Evolutionary conservation across 2,329 filamentous ascomycete genomes (phyloP).

Genomic region (Pseudocercospora musae): DNA sequence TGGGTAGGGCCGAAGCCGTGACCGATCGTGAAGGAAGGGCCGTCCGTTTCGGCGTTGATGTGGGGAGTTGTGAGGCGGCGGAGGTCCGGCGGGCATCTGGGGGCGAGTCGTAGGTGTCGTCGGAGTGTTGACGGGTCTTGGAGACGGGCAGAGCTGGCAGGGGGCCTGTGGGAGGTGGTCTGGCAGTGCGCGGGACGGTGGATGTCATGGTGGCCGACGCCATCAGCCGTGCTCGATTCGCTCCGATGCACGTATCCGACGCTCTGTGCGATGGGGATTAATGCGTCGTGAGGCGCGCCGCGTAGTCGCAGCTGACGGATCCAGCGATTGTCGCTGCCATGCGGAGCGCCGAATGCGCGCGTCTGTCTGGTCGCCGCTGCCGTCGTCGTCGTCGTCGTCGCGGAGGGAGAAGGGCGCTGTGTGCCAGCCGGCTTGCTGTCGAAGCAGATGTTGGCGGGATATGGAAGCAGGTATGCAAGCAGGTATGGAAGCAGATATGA

Average conservation of each 20-base stretch:
- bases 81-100: conserved; percentile 25
- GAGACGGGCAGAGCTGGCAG: conserved; percentile 70
- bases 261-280: not conserved
- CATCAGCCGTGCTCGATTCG: conserved; percentile 6
- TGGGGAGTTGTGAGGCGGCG: conserved; percentile 31
- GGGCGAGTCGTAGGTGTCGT: conserved; percentile 49
- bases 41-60: conserved; percentile 34
- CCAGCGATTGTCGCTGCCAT: not conserved
- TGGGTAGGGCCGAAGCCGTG: conserved; percentile 54
- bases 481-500: too few relatives aligned
- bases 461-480: too few relatives aligned
- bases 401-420: not conserved
- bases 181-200: conserved; percentile 54
- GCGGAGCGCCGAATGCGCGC: not conserved
- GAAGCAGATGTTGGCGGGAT: not conserved
- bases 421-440: not conserved
- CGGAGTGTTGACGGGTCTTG: conserved; percentile 62
- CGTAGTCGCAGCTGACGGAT: not conserved
- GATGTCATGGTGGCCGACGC: conserved; percentile 24
- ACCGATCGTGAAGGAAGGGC: conserved; percentile 36
- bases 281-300: not conserved
- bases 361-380: not conserved
- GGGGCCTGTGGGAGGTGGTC: conserved; percentile 68
- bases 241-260: conserved; percentile 1
- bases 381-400: not conserved